Conservation (phyloP, 768 basidiomycete genomes). For the Daedalea quercina region DNA sequence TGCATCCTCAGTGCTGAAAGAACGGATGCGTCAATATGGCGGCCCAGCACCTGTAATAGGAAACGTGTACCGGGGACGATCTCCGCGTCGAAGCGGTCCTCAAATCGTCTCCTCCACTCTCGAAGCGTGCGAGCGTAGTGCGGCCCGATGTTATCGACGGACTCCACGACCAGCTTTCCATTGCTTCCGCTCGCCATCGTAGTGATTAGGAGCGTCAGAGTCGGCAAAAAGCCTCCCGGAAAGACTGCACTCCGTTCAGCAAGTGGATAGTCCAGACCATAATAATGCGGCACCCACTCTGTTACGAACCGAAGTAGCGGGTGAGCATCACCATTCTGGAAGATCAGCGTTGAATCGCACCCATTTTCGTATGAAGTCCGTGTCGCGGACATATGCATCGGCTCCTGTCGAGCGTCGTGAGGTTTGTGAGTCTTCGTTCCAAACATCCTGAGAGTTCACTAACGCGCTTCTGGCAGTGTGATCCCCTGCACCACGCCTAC, state of each 20-base stretch:
- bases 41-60: no score
- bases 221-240: slow-evolving; percentile 66
- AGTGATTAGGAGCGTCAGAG: slow-evolving; percentile 49
- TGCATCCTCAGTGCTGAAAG: slow-evolving; percentile 47
- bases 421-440: background rate
- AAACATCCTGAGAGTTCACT: slow-evolving; percentile 18
- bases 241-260: slow-evolving; percentile 37
- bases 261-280: background rate
- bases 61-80: slow-evolving; percentile 42
- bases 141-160: slow-evolving; percentile 63
- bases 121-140: slow-evolving; percentile 77
- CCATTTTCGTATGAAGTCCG: slow-evolving; percentile 80
- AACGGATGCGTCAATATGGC: no score
- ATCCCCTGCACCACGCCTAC: slow-evolving; percentile 71
- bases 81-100: slow-evolving; percentile 46
- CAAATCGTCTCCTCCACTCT: slow-evolving; percentile 66
- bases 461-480: slow-evolving; percentile 67
- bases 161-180: slow-evolving; percentile 55
- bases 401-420: slow-evolving; percentile 31
- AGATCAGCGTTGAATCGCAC: slow-evolving; percentile 27
- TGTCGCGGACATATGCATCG: slow-evolving; percentile 45
- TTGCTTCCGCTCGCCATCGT: slow-evolving; percentile 43
- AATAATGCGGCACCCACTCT: slow-evolving; percentile 5
- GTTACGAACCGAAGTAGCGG: background rate
- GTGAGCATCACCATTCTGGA: background rate